phyloP scores from a whole-genome alignment of 2,329 filamentous ascomycete species.

The Penicillium occitanis region DNA sequence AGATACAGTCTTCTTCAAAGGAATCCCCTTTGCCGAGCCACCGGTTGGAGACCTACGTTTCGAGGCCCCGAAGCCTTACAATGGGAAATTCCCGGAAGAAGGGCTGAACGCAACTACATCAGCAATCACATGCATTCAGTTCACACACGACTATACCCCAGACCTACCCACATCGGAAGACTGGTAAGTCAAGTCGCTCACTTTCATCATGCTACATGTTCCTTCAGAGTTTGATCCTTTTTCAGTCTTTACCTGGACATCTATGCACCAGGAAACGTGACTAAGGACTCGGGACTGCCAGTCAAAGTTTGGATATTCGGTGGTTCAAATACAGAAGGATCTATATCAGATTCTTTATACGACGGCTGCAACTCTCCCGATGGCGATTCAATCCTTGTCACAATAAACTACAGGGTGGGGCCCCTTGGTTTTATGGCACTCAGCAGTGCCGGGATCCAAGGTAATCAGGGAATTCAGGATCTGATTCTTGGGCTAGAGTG shows the following conservation, averaged over 20 bases:
- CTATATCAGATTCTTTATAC: conserved; percentile 53
- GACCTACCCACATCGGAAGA: conserved; percentile 23
- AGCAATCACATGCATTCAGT: conserved; percentile 26
- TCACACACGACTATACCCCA: conserved; percentile 15
- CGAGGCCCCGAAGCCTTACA: conserved; percentile 25
- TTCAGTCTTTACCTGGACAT: conserved; percentile 33
- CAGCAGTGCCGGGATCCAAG: conserved; percentile 20
- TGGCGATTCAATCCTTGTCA: conserved; percentile 22
- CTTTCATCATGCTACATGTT: background rate
- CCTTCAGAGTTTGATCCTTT: background rate
- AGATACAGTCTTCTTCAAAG: conserved; percentile 23
- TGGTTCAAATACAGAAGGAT: conserved; percentile 61
- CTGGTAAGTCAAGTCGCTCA: conserved; percentile 23
- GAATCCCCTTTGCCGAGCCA: conserved; percentile 26
- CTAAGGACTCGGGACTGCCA: conserved; percentile 55
- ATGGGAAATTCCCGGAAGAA: conserved; percentile 22
- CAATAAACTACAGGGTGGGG: conserved; percentile 30
- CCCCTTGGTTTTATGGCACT: conserved; percentile 28
- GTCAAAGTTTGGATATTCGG: conserved; percentile 65
- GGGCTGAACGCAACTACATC: conserved; percentile 23
- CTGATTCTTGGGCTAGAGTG: conserved; percentile 25
- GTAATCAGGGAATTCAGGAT: conserved; percentile 27
- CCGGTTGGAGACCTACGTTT: conserved; percentile 26
- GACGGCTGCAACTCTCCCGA: conserved; percentile 38
- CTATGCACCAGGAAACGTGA: conserved; percentile 36